phyloP scores from a whole-genome alignment of 2,329 filamentous ascomycete species.

The Colletotrichum sp. region DNA sequence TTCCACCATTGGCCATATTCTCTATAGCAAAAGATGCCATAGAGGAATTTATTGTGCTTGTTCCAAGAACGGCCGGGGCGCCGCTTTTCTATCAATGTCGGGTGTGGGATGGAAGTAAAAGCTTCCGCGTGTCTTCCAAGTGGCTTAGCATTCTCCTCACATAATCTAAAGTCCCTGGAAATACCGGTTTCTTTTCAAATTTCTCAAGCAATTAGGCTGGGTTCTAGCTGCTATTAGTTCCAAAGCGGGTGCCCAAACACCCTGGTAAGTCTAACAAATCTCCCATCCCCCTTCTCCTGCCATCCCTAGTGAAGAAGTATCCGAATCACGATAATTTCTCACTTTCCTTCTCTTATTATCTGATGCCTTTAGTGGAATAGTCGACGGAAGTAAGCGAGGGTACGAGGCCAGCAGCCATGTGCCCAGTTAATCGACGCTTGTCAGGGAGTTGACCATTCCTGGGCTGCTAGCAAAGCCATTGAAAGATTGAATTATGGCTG shows the following conservation, averaged over 20 bases:
- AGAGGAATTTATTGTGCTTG: fast-evolving
- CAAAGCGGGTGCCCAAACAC: fast-evolving
- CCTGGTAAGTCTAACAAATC: fast-evolving
- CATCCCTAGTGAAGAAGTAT: fast-evolving
- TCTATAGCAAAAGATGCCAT: fast-evolving
- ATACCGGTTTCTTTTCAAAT: fast-evolving
- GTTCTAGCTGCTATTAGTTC: fast-evolving
- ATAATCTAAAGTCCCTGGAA: fast-evolving
- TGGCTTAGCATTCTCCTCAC: fast-evolving
- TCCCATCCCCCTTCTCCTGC: fast-evolving
- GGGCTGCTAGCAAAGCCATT: fast-evolving
- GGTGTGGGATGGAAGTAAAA: not conserved
- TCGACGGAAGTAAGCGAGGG: no score
- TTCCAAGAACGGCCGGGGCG: fast-evolving
- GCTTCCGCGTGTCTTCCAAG: fast-evolving
- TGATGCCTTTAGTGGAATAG: no score
- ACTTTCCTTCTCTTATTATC: fast-evolving
- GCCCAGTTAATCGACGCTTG: no score
- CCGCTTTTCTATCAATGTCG: fast-evolving
- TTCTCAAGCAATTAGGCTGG: fast-evolving
- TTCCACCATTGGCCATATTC: fast-evolving
- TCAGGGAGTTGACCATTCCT: no score
- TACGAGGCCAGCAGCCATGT: fast-evolving
- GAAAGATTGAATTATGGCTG: not conserved
- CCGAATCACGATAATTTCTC: fast-evolving